These are phyloP conservation scores for Massospora cicadina DNA, from an alignment of 371 early-diverging fungal genomes.

Conservation along the genomic window DNA sequence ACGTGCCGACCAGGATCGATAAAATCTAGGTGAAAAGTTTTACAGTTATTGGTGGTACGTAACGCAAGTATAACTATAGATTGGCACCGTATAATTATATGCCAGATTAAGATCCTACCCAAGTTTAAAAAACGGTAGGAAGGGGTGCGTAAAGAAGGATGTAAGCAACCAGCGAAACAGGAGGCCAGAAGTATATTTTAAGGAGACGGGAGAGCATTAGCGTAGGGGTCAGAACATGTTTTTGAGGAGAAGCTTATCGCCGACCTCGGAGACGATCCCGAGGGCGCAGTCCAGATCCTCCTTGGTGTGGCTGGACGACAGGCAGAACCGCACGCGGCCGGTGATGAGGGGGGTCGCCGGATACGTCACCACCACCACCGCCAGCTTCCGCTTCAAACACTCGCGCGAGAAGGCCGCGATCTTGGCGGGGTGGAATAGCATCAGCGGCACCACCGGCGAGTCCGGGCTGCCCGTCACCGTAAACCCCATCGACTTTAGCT, in stretches of 20 bases:
- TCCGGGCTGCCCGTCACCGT: conserved; percentile 87
- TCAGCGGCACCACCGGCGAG: conserved; percentile 93
- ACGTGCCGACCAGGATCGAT: no score
- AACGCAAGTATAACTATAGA: no score
- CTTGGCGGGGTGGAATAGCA: conserved; percentile 96
- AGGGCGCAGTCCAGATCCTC: conserved; percentile 80
- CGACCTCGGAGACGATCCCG: conserved; percentile 22
- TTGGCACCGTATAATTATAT: no score
- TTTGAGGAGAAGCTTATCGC: conserved; percentile 21
- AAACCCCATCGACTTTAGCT: conserved; percentile 79
- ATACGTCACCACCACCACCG: conserved; percentile 97
- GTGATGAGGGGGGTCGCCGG: conserved; percentile 97
- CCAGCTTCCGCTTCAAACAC: conserved; percentile 74
- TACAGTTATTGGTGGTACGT: no score
- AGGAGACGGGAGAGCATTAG: no score
- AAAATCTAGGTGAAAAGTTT: no score
- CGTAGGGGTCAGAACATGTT: conserved; percentile 12
- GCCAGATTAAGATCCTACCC: no score
- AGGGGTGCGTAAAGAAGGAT: no score
- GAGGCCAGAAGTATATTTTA: no score
- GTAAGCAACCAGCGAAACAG: no score
- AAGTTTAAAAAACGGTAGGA: no score
- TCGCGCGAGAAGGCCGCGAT: conserved; percentile 23
- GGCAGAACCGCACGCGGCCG: conserved; percentile 92
- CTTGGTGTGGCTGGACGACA: conserved; percentile 86